These are phyloP conservation scores for Alternaria consortialis DNA, from an alignment of 2,329 filamentous ascomycete genomes.

Conservation along the genomic window DNA sequence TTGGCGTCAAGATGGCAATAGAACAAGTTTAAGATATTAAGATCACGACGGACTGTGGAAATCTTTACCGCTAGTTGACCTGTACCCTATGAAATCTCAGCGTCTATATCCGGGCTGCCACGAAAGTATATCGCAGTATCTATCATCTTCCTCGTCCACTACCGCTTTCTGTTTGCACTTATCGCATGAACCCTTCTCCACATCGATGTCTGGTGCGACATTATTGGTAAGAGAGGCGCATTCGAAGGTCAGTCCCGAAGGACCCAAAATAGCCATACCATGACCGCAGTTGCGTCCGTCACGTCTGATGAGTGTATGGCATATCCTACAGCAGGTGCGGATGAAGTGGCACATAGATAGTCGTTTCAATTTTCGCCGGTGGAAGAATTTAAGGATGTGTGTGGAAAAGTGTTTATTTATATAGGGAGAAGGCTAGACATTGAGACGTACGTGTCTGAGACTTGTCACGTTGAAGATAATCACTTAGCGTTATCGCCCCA, in stretches of 20 bases:
- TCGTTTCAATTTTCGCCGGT: neutral
- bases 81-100: neutral
- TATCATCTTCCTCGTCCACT: neutral
- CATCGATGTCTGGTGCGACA: neutral
- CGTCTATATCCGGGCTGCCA: neutral
- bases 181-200: neutral
- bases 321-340: neutral
- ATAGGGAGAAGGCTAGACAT: neutral
- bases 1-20: neutral
- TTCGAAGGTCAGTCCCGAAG: neutral
- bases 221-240: neutral
- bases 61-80: too few species aligned
- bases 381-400: neutral
- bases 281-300: neutral
- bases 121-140: neutral
- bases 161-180: neutral
- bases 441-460: neutral
- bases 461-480: neutral
- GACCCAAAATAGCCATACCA: neutral
- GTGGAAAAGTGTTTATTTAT: neutral
- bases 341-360: neutral
- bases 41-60: neutral
- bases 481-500: neutral
- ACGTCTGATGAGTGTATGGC: neutral
- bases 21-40: neutral